Percentiles rank a stretch among this genome's conserved stretches.
Conservation (phyloP, 495 filamentous ascomycete species). For the Xanthoparmelia taractica region DNA sequence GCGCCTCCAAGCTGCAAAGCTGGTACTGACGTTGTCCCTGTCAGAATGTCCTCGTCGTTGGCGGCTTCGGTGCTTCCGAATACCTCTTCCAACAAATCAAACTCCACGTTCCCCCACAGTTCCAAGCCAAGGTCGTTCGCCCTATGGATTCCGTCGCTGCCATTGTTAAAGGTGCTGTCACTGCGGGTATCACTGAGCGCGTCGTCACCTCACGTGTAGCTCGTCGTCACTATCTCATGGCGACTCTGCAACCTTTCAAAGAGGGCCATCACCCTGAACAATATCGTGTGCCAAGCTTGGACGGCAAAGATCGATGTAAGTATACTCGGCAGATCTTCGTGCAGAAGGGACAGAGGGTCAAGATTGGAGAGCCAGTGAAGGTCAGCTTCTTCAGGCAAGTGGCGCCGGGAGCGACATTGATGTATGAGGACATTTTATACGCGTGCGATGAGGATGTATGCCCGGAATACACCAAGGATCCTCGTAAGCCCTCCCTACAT, state of each 20-base stretch:
- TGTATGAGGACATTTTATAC: constrained; percentile 99
- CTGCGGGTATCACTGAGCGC: constrained; percentile 90
- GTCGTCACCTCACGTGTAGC: constrained; percentile 95
- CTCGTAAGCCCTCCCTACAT: constrained; percentile 59
- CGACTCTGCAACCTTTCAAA: constrained; percentile 96
- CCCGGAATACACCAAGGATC: constrained; percentile 98
- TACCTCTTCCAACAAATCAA: constrained; percentile 81
- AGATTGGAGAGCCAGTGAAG: constrained; percentile 98
- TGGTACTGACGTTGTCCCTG: constrained; percentile 24
- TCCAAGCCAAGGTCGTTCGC: constrained; percentile 71
- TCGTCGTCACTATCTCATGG: constrained; percentile 98
- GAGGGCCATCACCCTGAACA: constrained; percentile 97
- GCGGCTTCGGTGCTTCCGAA: constrained; percentile 73
- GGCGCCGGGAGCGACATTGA: constrained; percentile 91
- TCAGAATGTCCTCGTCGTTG: constrained; percentile 68
- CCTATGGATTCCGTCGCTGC: constrained; percentile 78
- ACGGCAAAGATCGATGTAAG: constrained; percentile 97
- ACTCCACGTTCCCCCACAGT: constrained; percentile 69
- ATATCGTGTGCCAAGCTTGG: constrained; percentile 91
- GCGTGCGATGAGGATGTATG: constrained; percentile 97
- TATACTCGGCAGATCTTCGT: constrained; percentile 98
- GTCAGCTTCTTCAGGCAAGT: constrained; percentile 98
- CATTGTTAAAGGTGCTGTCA: constrained; percentile 75
- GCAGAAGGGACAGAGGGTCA: constrained; percentile 96
- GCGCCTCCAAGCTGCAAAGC: neutral